A percentile compares a stretch with the other conserved stretches of the same genome.
phyloP scores from a whole-genome alignment of 2,329 filamentous ascomycete species.

The Colletotrichum liriopes region DNA sequence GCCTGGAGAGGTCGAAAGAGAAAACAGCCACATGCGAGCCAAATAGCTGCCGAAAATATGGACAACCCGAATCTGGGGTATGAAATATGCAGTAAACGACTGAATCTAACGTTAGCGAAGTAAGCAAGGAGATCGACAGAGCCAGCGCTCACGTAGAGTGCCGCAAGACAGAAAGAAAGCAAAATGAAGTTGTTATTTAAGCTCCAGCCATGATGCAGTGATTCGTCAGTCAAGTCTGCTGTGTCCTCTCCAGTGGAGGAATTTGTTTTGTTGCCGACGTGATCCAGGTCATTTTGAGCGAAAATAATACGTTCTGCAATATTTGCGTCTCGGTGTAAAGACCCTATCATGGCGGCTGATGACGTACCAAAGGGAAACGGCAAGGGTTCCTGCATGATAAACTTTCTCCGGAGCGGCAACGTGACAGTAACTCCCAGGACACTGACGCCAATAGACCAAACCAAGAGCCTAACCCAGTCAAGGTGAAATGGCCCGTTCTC shows the following conservation, averaged over 20 bases:
- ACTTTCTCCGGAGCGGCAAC: neutral
- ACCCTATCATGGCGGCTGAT: conserved; percentile 14
- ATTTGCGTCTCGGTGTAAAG: neutral
- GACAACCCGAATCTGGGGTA: conserved; percentile 5
- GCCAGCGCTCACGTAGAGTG: conserved; percentile 17
- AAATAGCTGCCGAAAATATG: conserved; percentile 15
- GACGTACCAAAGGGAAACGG: conserved; percentile 18
- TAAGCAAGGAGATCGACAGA: neutral
- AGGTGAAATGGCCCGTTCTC: conserved; percentile 8
- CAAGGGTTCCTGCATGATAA: conserved; percentile 12
- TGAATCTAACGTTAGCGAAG: neutral
- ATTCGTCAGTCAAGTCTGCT: neutral
- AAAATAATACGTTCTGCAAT: conserved; percentile 5
- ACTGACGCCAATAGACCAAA: conserved; percentile 20
- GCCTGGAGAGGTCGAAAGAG: conserved; percentile 11
- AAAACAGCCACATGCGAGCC: conserved; percentile 3
- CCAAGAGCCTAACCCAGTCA: neutral
- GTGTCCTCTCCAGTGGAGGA: neutral
- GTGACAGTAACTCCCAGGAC: conserved; percentile 8
- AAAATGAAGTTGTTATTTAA: conserved; percentile 10
- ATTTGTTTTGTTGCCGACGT: neutral
- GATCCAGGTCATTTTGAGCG: conserved; percentile 14
- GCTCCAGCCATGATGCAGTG: neutral
- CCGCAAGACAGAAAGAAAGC: conserved; percentile 2
- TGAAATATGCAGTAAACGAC: conserved; percentile 6